These are phyloP conservation scores for Meira miltonrushii DNA, from an alignment of 1,284 basidiomycete genomes.

Conservation along the genomic window DNA sequence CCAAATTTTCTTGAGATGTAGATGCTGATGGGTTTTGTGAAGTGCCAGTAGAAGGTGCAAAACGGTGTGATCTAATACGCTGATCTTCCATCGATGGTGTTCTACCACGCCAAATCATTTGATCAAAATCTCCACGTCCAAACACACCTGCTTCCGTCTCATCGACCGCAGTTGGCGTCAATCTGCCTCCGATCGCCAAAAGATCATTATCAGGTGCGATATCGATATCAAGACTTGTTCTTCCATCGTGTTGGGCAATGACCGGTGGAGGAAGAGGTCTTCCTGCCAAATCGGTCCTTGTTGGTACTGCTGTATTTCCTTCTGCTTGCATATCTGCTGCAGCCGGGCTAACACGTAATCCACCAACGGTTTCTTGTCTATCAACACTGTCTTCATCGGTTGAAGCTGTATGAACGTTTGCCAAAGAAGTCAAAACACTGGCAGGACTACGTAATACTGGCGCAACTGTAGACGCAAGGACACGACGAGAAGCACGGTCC, in stretches of 20 bases:
- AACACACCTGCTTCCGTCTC: slow-evolving; percentile 31
- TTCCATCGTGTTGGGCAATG: slow-evolving; percentile 30
- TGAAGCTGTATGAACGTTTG: slow-evolving; percentile 17
- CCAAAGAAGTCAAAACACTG: slow-evolving; percentile 10
- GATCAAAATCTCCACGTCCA: slow-evolving; percentile 38
- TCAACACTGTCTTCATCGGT: neutral
- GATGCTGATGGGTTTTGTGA: too few relatives aligned
- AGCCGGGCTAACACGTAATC: neutral
- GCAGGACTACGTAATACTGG: slow-evolving; percentile 23
- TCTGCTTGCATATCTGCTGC: neutral
- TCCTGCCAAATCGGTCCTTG: slow-evolving; percentile 35
- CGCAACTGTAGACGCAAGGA: slow-evolving; percentile 21
- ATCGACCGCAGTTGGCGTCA: slow-evolving; percentile 21
- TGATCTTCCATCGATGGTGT: slow-evolving; percentile 10
- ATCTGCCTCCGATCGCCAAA: slow-evolving; percentile 28
- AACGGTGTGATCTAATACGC: too few relatives aligned
- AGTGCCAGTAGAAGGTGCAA: too few relatives aligned
- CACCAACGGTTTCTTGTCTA: slow-evolving; percentile 8
- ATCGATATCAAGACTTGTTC: slow-evolving; percentile 13
- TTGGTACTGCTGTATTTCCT: slow-evolving; percentile 15
- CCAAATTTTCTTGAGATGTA: too few relatives aligned
- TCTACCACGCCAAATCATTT: slow-evolving; percentile 30
- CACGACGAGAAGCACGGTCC: slow-evolving; percentile 27
- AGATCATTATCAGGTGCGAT: slow-evolving; percentile 19
- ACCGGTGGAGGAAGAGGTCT: slow-evolving; percentile 43